These are phyloP conservation scores for Actinomucor elegans DNA, from an alignment of 371 early-diverging fungal genomes.

Conservation along the genomic window DNA sequence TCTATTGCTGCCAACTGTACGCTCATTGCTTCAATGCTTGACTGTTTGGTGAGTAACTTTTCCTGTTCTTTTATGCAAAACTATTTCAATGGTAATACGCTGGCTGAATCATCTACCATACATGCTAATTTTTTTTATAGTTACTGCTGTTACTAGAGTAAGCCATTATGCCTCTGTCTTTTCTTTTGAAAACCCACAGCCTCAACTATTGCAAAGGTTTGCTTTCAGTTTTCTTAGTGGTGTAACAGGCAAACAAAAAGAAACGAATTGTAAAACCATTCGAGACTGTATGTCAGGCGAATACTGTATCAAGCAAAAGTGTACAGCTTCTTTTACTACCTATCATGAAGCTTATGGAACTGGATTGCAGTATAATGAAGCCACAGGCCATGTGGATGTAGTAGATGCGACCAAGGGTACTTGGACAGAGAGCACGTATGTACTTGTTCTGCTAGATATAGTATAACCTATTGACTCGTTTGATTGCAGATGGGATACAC, in stretches of 20 bases:
- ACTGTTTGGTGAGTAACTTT: conserved; percentile 67
- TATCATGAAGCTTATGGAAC: conserved; percentile 77
- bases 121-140: conserved; percentile 8
- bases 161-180: conserved; percentile 48
- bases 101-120: neutral
- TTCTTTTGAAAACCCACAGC: conserved; percentile 40
- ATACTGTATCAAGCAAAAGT: conserved; percentile 55
- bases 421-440: conserved; percentile 77
- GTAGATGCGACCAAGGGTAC: conserved; percentile 62
- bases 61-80: conserved; percentile 62
- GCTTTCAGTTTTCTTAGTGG: conserved; percentile 55
- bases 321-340: conserved; percentile 53
- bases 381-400: conserved; percentile 43
- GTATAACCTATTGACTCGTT: neutral
- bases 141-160: conserved; percentile 28
- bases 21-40: conserved; percentile 55
- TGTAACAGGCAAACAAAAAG: conserved; percentile 46
- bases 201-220: conserved; percentile 38
- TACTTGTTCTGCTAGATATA: too few relatives aligned
- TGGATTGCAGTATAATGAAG: conserved; percentile 64
- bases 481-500: conserved; percentile 49
- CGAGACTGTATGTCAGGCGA: conserved; percentile 39
- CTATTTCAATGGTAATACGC: conserved; percentile 58
- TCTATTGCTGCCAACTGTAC: conserved; percentile 47
- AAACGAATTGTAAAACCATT: conserved; percentile 27